A percentile compares a stretch with the other conserved stretches of the same genome.
These are phyloP conservation scores for Opeltia flavorubescens DNA, from an alignment of 495 filamentous ascomycete genomes.

Conservation along the genomic window DNA sequence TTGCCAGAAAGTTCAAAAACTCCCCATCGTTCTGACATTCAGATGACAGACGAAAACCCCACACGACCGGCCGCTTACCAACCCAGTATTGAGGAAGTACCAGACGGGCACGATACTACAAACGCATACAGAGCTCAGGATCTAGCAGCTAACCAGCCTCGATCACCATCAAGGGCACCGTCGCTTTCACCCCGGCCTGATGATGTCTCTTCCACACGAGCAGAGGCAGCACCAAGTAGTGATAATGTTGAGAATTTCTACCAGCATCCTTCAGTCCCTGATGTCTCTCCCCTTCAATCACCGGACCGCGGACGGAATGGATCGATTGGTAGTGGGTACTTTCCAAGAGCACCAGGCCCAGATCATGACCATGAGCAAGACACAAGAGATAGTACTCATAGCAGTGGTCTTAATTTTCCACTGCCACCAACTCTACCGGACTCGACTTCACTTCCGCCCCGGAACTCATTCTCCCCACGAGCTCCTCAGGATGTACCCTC, in stretches of 20 bases:
- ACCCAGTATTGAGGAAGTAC: conserved; percentile 42
- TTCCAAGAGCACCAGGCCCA: conserved; percentile 28
- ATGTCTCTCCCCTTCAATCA: conserved; percentile 16
- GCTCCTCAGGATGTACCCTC: too few relatives aligned
- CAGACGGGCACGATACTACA: conserved; percentile 32
- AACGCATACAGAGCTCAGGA: conserved; percentile 23
- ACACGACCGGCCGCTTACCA: conserved; percentile 28
- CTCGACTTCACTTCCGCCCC: conserved; percentile 23
- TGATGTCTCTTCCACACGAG: conserved; percentile 16
- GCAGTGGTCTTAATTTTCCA: conserved; percentile 1
- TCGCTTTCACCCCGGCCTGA: conserved; percentile 20
- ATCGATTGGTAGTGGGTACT: conserved; percentile 38
- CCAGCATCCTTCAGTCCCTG: conserved; percentile 13
- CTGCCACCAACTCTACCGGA: conserved; percentile 18
- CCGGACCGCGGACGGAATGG: conserved; percentile 14
- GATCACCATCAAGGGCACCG: conserved; percentile 35
- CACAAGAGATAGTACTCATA: background rate
- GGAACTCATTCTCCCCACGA: too few relatives aligned
- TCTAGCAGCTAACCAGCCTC: conserved; percentile 32
- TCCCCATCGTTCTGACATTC: conserved; percentile 44
- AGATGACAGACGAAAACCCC: conserved; percentile 25
- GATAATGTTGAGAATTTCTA: conserved; percentile 14
- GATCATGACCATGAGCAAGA: background rate
- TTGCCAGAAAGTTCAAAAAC: conserved; percentile 33
- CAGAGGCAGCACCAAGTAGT: conserved; percentile 4